These are phyloP conservation scores for Eimeria brunetti DNA, from an alignment of 169 alveolate species.

Conservation along the genomic window DNA sequence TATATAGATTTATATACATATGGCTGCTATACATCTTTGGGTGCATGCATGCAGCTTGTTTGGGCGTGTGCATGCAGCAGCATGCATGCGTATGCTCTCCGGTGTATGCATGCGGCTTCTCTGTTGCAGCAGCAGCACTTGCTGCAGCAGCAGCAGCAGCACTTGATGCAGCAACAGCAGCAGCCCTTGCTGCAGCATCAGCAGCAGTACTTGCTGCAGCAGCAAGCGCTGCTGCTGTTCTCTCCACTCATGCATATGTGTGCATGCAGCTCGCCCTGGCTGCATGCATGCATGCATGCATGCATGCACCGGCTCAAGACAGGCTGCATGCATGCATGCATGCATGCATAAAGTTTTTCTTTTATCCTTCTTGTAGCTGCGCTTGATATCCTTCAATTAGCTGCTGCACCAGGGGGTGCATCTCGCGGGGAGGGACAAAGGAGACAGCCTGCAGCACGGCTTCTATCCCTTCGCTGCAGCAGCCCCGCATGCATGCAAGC, in stretches of 20 bases:
- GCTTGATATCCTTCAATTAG: not conserved
- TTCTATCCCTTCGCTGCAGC: conserved; percentile 8
- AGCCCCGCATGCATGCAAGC: too few relatives aligned
- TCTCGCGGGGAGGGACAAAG: not conserved
- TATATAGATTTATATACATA: too few relatives aligned
- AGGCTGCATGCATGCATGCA: not conserved
- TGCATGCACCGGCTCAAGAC: not conserved
- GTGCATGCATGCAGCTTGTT: not conserved
- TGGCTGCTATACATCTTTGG: too few relatives aligned
- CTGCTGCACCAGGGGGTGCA: conserved; percentile 9
- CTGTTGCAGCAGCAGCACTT: too few relatives aligned
- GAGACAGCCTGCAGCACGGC: conserved; percentile 14
- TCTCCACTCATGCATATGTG: too few relatives aligned
- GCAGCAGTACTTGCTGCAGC: too few relatives aligned
- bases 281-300: conserved; percentile 12
- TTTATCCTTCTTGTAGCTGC: not conserved
- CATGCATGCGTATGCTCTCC: not conserved
- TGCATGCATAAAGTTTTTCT: not conserved
- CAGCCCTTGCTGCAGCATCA: too few relatives aligned
- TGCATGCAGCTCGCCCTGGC: too few relatives aligned
- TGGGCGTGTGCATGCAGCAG: not conserved
- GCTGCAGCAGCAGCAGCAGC: too few relatives aligned
- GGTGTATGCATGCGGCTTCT: too few relatives aligned
- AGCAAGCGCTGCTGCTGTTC: too few relatives aligned
- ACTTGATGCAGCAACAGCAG: too few relatives aligned